Conservation (phyloP, 331 rosid genomes). For the Acacia pycnantha region DNA sequence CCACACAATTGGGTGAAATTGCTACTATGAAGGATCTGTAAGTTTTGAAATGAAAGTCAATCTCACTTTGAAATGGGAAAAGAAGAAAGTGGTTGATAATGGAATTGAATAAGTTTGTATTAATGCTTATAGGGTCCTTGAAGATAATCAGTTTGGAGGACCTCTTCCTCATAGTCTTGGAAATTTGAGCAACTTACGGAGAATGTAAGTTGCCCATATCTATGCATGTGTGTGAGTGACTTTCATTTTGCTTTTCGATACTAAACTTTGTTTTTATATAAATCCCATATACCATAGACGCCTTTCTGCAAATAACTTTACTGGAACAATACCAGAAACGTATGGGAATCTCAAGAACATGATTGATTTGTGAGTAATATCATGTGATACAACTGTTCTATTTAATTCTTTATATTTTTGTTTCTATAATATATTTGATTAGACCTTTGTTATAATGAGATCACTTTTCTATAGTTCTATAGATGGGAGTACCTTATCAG, state of each 20-base stretch:
- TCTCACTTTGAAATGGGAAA: not conserved
- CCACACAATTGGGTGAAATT: conserved; percentile 59
- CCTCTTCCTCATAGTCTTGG: conserved; percentile 69
- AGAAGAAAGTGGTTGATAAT: not conserved
- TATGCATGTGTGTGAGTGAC: not conserved
- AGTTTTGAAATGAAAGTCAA: conserved; percentile 22
- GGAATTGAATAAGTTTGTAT: conserved; percentile 13
- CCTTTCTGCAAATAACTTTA: conserved; percentile 57
- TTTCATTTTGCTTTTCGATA: conserved; percentile 1
- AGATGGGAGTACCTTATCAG: conserved; percentile 65
- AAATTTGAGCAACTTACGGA: conserved; percentile 46
- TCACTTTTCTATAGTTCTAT: conserved; percentile 58
- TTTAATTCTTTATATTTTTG: not conserved
- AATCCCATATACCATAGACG: conserved; percentile 41
- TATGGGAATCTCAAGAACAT: conserved; percentile 58
- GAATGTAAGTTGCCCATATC: conserved; percentile 46
- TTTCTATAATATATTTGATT: not conserved
- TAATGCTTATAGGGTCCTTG: conserved; percentile 50
- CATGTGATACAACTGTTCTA: not conserved
- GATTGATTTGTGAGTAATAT: conserved; percentile 56
- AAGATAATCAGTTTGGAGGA: conserved; percentile 69
- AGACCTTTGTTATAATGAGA: not conserved
- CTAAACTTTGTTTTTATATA: not conserved
- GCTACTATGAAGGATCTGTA: conserved; percentile 50
- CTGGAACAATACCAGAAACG: conserved; percentile 57